These are phyloP conservation scores for Apiotrichum porosum DNA, from an alignment of 1,284 basidiomycete genomes.

Conservation along the genomic window DNA sequence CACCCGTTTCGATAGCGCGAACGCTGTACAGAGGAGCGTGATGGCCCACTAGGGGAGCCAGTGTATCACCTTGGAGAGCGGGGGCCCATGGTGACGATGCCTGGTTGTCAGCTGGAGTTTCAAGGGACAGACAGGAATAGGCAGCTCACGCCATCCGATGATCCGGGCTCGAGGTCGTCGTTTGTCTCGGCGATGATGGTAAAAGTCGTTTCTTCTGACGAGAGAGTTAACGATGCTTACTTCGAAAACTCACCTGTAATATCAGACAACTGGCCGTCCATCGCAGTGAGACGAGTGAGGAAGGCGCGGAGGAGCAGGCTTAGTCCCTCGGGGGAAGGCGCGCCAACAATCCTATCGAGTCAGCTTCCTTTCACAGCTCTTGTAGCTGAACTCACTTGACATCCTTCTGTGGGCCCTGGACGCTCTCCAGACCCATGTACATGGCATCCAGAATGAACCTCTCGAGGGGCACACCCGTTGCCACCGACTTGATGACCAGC, in stretches of 20 bases:
- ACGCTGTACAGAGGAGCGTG: conserved; percentile 56
- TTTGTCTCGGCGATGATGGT: conserved; percentile 74
- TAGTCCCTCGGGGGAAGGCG: conserved; percentile 51
- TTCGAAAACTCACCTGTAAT: conserved; percentile 55
- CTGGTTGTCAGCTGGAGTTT: conserved; percentile 2
- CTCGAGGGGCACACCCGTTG: conserved; percentile 54
- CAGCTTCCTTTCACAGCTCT: conserved; percentile 17
- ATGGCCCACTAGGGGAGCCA: conserved; percentile 16
- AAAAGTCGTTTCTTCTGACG: conserved; percentile 78
- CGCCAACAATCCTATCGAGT: conserved; percentile 11
- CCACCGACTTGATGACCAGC: conserved; percentile 67
- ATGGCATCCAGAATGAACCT: conserved; percentile 60
- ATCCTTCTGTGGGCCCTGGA: conserved; percentile 59
- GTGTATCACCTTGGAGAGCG: conserved; percentile 29
- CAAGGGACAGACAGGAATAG: not conserved
- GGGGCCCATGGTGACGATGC: conserved; percentile 49
- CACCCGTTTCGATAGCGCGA: conserved; percentile 73
- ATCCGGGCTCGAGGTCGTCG: conserved; percentile 59
- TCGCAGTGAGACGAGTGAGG: conserved; percentile 73
- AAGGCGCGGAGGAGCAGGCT: conserved; percentile 78
- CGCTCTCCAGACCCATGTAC: conserved; percentile 65
- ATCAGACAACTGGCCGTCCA: conserved; percentile 69
- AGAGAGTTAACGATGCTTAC: no score
- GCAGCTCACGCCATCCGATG: conserved; percentile 52
- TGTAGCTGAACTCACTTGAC: conserved; percentile 40